Evolutionary conservation across 2,329 filamentous ascomycete genomes (phyloP), one percentile per base, ranked within the genome.

Genomic region (Talaromyces verruculosus): DNA sequence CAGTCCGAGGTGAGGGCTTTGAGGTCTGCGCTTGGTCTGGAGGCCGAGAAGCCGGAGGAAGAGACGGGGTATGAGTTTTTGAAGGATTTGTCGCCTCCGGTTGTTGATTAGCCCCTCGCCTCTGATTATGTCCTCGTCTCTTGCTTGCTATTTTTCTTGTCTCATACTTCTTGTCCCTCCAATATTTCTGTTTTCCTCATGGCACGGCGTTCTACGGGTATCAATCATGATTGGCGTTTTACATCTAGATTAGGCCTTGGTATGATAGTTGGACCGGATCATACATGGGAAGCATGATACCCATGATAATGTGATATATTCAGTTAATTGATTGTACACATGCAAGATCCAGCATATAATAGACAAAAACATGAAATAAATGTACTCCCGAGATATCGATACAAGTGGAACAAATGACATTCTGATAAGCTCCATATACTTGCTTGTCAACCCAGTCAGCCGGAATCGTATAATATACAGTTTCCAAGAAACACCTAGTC

Each of bases 1-100:
- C 82, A 84, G 70, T 82, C 80, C 53, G 81, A 84, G 68, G 81
- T 84, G 25, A 78, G 82, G 41, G 80, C 80, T 47, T 79, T 82
- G 65, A 78, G 82, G 65, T 77, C 81, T 64, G 79, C 80, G 6
- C 71, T 83, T 51, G 81, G 81, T 2, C 79, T 83, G 78, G 81
- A 83, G 67, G 71, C 77, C 1, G 81, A 84, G 72, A 80, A 78
- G 66, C 77, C 77, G 0, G 81, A 84, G 66, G 80, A 83, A 33
- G 82, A 84, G 71, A 82, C 77, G 65, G 82, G 82, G 30, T 83
- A 79, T 77, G 79, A 81, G 67, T 79, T 83, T 55, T 71, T 83
- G 53, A 82, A 82, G 71, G 76, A 82, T 68, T 69, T 77, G 33
- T 75, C 77, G 10, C 69, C 77, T 15, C 70, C 76, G n/a, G 73